Evolutionary conservation across 441 rosid species (phyloP), one percentile per base, ranked within the genome.

Genomic region (Gossypium aridum): DNA sequence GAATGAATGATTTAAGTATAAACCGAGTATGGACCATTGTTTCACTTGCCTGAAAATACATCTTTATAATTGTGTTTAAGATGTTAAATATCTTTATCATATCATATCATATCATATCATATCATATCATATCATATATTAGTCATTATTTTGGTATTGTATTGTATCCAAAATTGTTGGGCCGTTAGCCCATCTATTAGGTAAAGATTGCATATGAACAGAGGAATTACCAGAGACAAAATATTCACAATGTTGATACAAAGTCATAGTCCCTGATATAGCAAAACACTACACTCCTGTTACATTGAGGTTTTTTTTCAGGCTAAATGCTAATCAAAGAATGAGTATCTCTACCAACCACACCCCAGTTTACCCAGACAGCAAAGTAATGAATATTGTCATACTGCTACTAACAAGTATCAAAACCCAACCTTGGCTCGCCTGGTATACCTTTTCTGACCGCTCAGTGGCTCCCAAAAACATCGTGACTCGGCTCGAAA

Each of bases 401-500:
- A 91, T 82, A 64, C 87, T 84, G 87, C 97, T 91, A 86, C 97
- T 92, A 75, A 89, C 78, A 31, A 94, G 83, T 75, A 91, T 85
- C 87, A 94, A 80, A 34, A 85, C 57, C 97, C 99, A 94, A 74
- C 96, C 96, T 54, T 83, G 82, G 77, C 88, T 83, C 0, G 86
- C 79, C 77, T 79, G 78, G 76, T 81, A 31, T 49, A 76, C 77
- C 75, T 80, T 86, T 39, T 87, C 80, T 0, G 87, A 70, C 57
- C 43, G 77, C 19, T 85, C 62, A 26, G 85, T 62, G 17, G 88
- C 69, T 76, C 84, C 79, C n/a, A 86, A 55, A 23, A 80, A 56
- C 37, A 65, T 76, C 31, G 85, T 79, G 6, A 86, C 81, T 57
- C 81, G 80, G 7, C 77, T 72, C 19, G 89, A 90, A 45, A 92